A percentile compares a stretch with the other conserved stretches of the same genome.
Conservation (phyloP, 345 rosid species). For the Populus simonii region DNA sequence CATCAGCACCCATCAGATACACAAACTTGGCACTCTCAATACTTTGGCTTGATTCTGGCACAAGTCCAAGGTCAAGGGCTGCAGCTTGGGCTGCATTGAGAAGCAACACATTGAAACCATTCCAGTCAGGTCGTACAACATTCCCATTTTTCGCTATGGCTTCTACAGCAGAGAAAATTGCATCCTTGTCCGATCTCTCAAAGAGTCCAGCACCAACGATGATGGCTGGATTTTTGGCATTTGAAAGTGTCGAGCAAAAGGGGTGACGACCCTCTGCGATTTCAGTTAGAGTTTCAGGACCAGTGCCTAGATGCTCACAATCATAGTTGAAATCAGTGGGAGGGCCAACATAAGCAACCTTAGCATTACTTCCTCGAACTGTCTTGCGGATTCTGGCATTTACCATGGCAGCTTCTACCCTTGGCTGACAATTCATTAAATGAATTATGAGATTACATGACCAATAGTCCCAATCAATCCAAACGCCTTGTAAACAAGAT, state of each 20-base stretch:
- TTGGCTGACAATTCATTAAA: constrained; percentile 60
- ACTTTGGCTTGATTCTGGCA: constrained; percentile 66
- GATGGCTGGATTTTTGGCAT: constrained; percentile 88
- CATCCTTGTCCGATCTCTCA: constrained; percentile 76
- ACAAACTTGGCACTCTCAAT: constrained; percentile 78
- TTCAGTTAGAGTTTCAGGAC: constrained; percentile 70
- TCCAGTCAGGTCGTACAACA: constrained; percentile 86
- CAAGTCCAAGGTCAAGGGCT: constrained; percentile 94
- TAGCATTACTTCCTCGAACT: constrained; percentile 73
- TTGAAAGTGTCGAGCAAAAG: constrained; percentile 54
- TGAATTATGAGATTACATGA: constrained; percentile 13
- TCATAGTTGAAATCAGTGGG: constrained; percentile 78
- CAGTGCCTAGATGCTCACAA: constrained; percentile 81
- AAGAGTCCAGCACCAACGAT: constrained; percentile 86
- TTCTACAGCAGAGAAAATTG: constrained; percentile 69
- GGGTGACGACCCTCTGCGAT: constrained; percentile 81
- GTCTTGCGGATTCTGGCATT: constrained; percentile 95
- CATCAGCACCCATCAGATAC: constrained; percentile 97
- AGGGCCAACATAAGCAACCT: constrained; percentile 88
- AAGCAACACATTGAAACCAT: constrained; percentile 86
- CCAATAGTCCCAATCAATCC: background rate
- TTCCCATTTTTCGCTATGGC: constrained; percentile 66
- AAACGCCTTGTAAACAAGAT: background rate
- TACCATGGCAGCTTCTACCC: constrained; percentile 97
- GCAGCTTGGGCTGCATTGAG: constrained; percentile 96